Evolutionary conservation across 306 rosid species (phyloP).

Genomic region (Cucurbita moschata): DNA sequence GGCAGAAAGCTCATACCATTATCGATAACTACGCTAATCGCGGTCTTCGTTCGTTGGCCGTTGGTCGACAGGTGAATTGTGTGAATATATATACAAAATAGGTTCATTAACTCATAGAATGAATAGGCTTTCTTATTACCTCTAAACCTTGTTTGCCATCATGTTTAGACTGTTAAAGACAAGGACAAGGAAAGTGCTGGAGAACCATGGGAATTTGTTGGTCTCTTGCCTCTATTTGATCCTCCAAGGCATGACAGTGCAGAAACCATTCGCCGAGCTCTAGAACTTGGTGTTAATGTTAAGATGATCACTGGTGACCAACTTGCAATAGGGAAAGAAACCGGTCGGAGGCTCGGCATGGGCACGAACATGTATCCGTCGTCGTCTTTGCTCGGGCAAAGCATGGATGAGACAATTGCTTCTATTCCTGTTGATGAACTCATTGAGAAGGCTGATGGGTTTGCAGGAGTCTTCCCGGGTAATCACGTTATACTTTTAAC

Average conservation of each 20-base stretch:
- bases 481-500: slow-evolving; percentile 7
- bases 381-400: slow-evolving; percentile 59
- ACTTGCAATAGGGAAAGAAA: slow-evolving; percentile 93
- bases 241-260: slow-evolving; percentile 98
- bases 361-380: slow-evolving; percentile 97
- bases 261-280: slow-evolving; percentile 87
- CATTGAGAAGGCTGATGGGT: slow-evolving; percentile 91
- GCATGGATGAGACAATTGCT: slow-evolving; percentile 49
- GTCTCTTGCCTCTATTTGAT: slow-evolving; percentile 83
- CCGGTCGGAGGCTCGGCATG: slow-evolving; percentile 95
- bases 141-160: not conserved
- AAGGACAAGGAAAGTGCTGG: slow-evolving; percentile 71
- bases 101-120: not conserved
- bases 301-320: slow-evolving; percentile 98
- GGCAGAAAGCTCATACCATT: slow-evolving; percentile 35
- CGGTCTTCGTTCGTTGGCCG: slow-evolving; percentile 79
- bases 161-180: slow-evolving; percentile 42
- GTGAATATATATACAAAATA: not conserved
- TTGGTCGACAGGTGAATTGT: slow-evolving; percentile 52
- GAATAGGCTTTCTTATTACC: not conserved
- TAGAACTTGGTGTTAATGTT: slow-evolving; percentile 82
- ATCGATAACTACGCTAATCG: slow-evolving; percentile 65
- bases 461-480: slow-evolving; percentile 97
- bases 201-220: slow-evolving; percentile 67
- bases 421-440: slow-evolving; percentile 71